These are phyloP conservation scores for Cryptococcus sp. DNA, from an alignment of 1,284 basidiomycete species.

Conservation along the genomic window DNA sequence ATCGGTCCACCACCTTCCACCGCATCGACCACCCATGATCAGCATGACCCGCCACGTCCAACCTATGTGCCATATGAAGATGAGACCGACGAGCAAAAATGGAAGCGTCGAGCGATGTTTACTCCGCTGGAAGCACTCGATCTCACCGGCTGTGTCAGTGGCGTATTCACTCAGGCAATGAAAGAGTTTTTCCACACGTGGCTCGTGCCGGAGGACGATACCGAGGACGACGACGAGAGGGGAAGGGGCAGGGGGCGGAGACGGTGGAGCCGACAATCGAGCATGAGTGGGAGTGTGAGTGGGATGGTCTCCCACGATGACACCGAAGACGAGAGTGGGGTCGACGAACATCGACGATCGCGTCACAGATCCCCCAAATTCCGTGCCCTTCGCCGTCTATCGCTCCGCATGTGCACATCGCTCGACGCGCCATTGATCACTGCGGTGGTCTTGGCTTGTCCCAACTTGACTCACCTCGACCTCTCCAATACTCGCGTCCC, in stretches of 20 bases:
- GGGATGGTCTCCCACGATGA: constrained; percentile 13
- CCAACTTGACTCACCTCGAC: constrained; percentile 55
- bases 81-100: constrained; percentile 65
- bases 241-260: constrained; percentile 39
- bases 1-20: constrained; percentile 25
- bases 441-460: constrained; percentile 64
- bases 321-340: constrained; percentile 39
- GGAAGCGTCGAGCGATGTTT: constrained; percentile 56
- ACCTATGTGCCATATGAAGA: constrained; percentile 49
- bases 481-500: constrained; percentile 68
- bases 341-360: constrained; percentile 18
- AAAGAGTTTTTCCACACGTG: constrained; percentile 77
- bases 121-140: constrained; percentile 82
- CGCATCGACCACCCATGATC: constrained; percentile 23
- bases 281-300: constrained; percentile 4
- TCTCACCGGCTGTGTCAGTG: constrained; percentile 90
- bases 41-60: constrained; percentile 43
- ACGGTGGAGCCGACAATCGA: constrained; percentile 12
- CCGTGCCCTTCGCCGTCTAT: constrained; percentile 77
- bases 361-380: constrained; percentile 59
- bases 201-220: constrained; percentile 58
- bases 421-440: constrained; percentile 71
- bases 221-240: constrained; percentile 58
- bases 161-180: constrained; percentile 80
- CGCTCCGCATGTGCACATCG: constrained; percentile 80